Conservation (phyloP, 1,284 basidiomycete genomes). For the Leccinum proximum region DNA sequence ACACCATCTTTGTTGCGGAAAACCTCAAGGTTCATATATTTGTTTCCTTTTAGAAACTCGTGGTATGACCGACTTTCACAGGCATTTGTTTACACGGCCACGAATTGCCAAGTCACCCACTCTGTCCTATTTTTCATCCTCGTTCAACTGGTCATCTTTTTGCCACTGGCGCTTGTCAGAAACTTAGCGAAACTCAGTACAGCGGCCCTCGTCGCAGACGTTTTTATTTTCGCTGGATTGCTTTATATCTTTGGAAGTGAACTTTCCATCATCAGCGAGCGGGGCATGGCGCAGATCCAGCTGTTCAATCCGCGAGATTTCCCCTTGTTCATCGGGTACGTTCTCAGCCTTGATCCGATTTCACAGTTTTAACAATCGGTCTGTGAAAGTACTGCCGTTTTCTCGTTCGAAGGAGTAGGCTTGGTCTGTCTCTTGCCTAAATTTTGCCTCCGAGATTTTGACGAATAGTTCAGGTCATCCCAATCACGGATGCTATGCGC, state of each 20-base stretch:
- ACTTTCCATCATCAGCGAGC: conserved; percentile 56
- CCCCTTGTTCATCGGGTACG: conserved; percentile 89
- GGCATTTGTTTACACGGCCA: conserved; percentile 85
- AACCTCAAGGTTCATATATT: conserved; percentile 62
- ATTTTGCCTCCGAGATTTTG: background rate
- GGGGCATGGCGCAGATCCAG: conserved; percentile 81
- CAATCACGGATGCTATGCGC: conserved; percentile 95
- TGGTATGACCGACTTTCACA: conserved; percentile 21
- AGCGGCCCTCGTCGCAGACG: conserved; percentile 93
- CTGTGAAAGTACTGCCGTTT: conserved; percentile 83
- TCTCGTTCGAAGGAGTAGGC: conserved; percentile 98
- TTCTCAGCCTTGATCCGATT: conserved; percentile 10
- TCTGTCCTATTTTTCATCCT: conserved; percentile 83
- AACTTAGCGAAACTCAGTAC: conserved; percentile 93
- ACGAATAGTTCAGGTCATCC: conserved; percentile 62
- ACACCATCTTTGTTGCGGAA: conserved; percentile 96
- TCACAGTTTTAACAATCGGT: conserved; percentile 4
- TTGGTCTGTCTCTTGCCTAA: conserved; percentile 51
- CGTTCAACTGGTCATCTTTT: conserved; percentile 82
- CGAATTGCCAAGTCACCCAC: conserved; percentile 71
- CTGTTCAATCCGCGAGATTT: conserved; percentile 91
- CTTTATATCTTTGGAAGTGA: conserved; percentile 88
- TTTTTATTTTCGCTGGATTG: conserved; percentile 90
- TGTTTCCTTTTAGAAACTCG: background rate
- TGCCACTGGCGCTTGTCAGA: conserved; percentile 84